Percentiles rank a stretch among this genome's conserved stretches.
These are phyloP conservation scores for Coniochaeta hoffmannii DNA, from an alignment of 2,329 filamentous ascomycete species.

Conservation along the genomic window DNA sequence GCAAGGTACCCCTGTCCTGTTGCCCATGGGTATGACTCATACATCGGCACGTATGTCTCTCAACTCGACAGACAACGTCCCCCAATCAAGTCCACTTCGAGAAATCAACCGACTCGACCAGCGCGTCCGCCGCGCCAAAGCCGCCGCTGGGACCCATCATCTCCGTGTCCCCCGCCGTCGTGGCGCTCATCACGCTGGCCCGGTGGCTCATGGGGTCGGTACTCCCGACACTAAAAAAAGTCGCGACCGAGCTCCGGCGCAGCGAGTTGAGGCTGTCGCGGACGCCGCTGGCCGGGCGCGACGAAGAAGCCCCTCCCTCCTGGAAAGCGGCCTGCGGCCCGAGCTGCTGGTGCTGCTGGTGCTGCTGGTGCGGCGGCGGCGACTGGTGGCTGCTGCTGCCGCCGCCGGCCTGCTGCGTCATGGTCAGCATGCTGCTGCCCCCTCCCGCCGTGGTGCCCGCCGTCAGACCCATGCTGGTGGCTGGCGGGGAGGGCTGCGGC, in stretches of 20 bases:
- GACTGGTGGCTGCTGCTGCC: constrained; percentile 7
- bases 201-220: constrained; percentile 43
- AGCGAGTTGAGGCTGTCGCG: constrained; percentile 56
- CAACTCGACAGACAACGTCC: neutral
- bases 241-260: constrained; percentile 56
- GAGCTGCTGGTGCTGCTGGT: constrained; percentile 6
- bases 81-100: constrained; percentile 36
- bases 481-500: constrained; percentile 22
- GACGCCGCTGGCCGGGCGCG: constrained; percentile 39
- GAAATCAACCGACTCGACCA: constrained; percentile 42
- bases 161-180: constrained; percentile 49
- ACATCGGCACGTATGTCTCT: neutral
- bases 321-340: neutral
- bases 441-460: constrained; percentile 6
- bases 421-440: neutral
- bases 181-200: constrained; percentile 48
- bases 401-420: neutral
- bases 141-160: constrained; percentile 18
- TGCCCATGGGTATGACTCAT: neutral
- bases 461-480: constrained; percentile 23
- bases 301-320: constrained; percentile 8
- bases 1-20: neutral
- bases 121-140: constrained; percentile 23
- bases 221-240: constrained; percentile 52
- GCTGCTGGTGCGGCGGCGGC: no score